These are phyloP conservation scores for Melaleuca quinquenervia DNA, from an alignment of 345 rosid genomes.

Conservation along the genomic window DNA sequence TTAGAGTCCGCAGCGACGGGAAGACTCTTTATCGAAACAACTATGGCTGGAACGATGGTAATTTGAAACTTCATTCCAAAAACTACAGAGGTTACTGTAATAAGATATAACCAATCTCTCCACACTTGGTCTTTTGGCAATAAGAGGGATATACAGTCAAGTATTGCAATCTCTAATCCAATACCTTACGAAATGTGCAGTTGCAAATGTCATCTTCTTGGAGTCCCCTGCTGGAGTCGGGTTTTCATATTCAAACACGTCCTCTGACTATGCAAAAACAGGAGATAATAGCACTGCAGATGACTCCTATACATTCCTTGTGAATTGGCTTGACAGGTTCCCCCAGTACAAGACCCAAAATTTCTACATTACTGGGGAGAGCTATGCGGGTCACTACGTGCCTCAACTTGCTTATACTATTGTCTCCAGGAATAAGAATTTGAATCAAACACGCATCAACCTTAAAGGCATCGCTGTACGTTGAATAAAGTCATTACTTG, in stretches of 20 bases:
- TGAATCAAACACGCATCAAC: constrained; percentile 18
- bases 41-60: constrained; percentile 37
- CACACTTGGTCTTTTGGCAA: neutral
- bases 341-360: constrained; percentile 25
- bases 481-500: neutral
- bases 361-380: constrained; percentile 29
- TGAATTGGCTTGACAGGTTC: constrained; percentile 36
- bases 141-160: neutral
- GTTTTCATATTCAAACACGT: constrained; percentile 40
- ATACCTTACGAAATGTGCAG: constrained; percentile 4
- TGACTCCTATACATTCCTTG: constrained; percentile 29
- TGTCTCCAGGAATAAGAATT: constrained; percentile 11
- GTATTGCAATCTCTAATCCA: neutral
- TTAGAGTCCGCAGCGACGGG: constrained; percentile 30
- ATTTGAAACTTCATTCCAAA: neutral
- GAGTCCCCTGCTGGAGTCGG: constrained; percentile 46
- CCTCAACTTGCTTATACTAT: constrained; percentile 37
- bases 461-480: constrained; percentile 48
- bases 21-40: constrained; percentile 21
- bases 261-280: constrained; percentile 16
- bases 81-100: neutral
- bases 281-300: constrained; percentile 35
- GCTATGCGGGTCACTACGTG: constrained; percentile 40
- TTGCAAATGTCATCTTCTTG: constrained; percentile 33
- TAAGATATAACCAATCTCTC: neutral